A percentile compares a stretch with the other conserved stretches of the same genome.
These are phyloP conservation scores for Nicotiana tomentosiformis DNA, from an alignment of 257 asterid genomes.

Conservation along the genomic window DNA sequence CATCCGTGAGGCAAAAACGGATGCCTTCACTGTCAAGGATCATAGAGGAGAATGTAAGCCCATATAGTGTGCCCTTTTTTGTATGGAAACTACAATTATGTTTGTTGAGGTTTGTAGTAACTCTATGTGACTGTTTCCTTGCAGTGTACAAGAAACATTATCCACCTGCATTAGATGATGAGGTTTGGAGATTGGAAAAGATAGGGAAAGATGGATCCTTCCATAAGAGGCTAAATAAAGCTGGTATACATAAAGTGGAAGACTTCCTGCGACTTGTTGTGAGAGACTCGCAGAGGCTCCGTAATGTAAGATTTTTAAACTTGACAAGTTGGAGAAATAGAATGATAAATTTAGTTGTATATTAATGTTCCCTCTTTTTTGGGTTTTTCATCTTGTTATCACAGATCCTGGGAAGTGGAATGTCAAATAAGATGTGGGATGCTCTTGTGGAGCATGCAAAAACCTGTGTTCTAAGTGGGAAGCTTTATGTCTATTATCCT, in stretches of 20 bases:
- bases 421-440: conserved; percentile 99
- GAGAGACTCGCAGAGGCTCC: conserved; percentile 75
- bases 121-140: conserved; percentile 12
- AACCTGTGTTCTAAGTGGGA: conserved; percentile 89
- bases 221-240: conserved; percentile 83
- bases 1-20: conserved; percentile 92
- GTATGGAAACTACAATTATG: not conserved
- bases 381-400: conserved; percentile 8
- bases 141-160: conserved; percentile 96
- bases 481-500: conserved; percentile 77
- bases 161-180: conserved; percentile 88
- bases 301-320: conserved; percentile 48
- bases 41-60: conserved; percentile 97
- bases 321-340: not conserved
- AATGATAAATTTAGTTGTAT: not conserved
- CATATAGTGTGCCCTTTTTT: not conserved
- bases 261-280: conserved; percentile 69
- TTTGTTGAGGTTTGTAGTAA: conserved; percentile 10
- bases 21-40: conserved; percentile 95
- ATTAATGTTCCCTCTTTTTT: conserved; percentile 6
- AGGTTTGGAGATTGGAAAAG: conserved; percentile 97
- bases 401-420: conserved; percentile 93
- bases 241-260: conserved; percentile 77
- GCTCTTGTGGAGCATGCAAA: conserved; percentile 83
- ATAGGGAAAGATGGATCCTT: conserved; percentile 96